These are phyloP conservation scores for Fusarium palustre DNA, from an alignment of 2,329 filamentous ascomycete species.

Conservation along the genomic window DNA sequence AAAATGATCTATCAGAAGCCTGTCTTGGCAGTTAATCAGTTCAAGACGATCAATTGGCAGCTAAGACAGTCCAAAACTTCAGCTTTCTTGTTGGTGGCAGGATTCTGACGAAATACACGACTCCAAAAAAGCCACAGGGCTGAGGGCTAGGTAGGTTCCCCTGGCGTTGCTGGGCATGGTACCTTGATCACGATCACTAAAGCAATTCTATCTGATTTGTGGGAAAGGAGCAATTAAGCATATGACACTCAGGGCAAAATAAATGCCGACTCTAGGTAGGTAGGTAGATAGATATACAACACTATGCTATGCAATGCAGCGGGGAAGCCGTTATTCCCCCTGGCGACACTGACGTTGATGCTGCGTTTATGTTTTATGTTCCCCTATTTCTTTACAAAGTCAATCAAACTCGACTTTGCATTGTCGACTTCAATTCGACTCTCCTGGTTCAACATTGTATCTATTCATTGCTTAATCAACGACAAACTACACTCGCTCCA, in stretches of 20 bases:
- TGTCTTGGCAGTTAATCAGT: neutral
- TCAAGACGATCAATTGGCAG: neutral
- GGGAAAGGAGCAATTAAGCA: conserved; percentile 38
- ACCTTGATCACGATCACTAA: neutral
- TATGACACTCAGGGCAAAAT: neutral
- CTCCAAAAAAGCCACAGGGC: conserved; percentile 25
- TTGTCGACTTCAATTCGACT: neutral
- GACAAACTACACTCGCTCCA: neutral
- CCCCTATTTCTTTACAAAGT: conserved; percentile 1
- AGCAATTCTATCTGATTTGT: conserved; percentile 20
- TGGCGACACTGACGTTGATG: conserved; percentile 24
- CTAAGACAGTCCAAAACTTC: neutral
- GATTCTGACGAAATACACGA: conserved; percentile 7
- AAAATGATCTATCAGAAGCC: neutral
- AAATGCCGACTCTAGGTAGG: neutral
- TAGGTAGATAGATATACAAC: too few relatives aligned
- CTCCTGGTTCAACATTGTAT: neutral
- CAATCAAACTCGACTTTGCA: neutral
- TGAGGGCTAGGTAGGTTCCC: neutral
- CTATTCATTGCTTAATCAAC: neutral
- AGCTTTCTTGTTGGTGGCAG: neutral
- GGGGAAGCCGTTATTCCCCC: conserved; percentile 32
- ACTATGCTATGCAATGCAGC: conserved; percentile 12
- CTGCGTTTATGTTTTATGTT: conserved; percentile 19
- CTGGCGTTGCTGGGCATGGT: conserved; percentile 10